Conservation (phyloP, 495 filamentous ascomycete species). For the Usnea hakonensis region DNA sequence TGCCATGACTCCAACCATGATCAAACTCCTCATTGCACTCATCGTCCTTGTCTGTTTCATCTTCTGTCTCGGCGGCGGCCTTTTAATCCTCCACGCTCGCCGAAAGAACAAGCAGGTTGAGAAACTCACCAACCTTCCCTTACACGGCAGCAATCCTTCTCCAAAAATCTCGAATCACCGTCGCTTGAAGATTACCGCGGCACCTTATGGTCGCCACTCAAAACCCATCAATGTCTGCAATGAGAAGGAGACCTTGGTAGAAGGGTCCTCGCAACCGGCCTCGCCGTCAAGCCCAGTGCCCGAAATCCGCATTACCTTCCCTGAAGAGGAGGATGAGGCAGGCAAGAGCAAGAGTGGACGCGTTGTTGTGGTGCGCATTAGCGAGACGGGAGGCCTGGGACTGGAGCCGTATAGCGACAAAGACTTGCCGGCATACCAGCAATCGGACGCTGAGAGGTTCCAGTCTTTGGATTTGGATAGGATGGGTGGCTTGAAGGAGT, state of each 20-base stretch:
- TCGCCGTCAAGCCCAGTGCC: constrained; percentile 82
- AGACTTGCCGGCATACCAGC: constrained; percentile 77
- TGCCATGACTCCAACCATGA: constrained; percentile 45
- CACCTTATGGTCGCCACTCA: constrained; percentile 42
- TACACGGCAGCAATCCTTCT: constrained; percentile 51
- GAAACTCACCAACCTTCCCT: constrained; percentile 43
- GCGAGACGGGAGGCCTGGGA: constrained; percentile 74
- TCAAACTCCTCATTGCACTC: constrained; percentile 71
- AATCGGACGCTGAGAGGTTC: constrained; percentile 66
- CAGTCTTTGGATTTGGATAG: constrained; percentile 88
- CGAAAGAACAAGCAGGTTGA: constrained; percentile 40
- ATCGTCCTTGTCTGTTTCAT: constrained; percentile 66
- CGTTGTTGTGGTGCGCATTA: constrained; percentile 87
- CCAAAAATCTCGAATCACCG: constrained; percentile 46
- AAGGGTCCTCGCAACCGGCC: constrained; percentile 64
- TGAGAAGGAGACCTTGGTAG: constrained; percentile 59
- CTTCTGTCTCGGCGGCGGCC: constrained; percentile 35
- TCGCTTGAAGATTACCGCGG: constrained; percentile 56
- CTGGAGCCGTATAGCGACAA: constrained; percentile 77
- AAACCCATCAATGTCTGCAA: constrained; percentile 67
- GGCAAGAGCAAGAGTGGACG: constrained; percentile 78
- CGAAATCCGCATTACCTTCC: constrained; percentile 97
- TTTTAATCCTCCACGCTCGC: constrained; percentile 64
- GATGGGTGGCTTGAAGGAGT: constrained; percentile 87
- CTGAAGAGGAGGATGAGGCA: constrained; percentile 84